These are phyloP conservation scores for Triadica sebifera DNA, from an alignment of 345 rosid species.

Conservation along the genomic window DNA sequence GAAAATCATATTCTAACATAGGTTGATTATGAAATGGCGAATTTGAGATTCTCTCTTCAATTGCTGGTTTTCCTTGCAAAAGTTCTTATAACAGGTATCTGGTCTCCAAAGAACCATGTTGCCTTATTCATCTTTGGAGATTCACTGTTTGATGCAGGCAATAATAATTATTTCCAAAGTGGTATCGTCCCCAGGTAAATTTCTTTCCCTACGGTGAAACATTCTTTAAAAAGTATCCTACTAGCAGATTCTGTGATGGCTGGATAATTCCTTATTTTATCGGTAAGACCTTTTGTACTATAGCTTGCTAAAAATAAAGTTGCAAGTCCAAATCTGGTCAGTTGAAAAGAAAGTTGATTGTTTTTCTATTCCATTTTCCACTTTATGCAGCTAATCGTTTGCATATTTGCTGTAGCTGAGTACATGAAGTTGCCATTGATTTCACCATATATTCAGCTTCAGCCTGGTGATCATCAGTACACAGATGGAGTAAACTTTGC, in stretches of 20 bases:
- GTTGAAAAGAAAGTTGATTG: too few relatives aligned
- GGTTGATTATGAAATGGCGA: too few relatives aligned
- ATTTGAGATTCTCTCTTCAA: too few relatives aligned
- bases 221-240: conserved; percentile 8
- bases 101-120: too few relatives aligned
- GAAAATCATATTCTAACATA: too few relatives aligned
- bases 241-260: background rate
- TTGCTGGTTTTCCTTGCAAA: too few relatives aligned
- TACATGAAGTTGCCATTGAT: background rate
- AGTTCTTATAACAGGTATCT: too few relatives aligned
- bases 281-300: too few relatives aligned
- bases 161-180: background rate
- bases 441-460: conserved; percentile 18
- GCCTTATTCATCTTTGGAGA: conserved; percentile 4
- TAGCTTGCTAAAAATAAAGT: too few relatives aligned
- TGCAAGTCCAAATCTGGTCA: too few relatives aligned
- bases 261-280: conserved; percentile 4
- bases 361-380: too few relatives aligned
- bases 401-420: conserved; percentile 5
- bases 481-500: conserved; percentile 29
- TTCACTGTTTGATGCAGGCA: conserved; percentile 6
- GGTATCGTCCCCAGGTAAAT: background rate
- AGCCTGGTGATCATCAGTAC: conserved; percentile 6
- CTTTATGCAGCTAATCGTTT: too few relatives aligned
- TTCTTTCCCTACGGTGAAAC: background rate